Percentiles rank a stretch among this genome's conserved stretches.
These are phyloP conservation scores for Thoreauomyces humboldtii DNA, from an alignment of 192 early-diverging fungal genomes.

Conservation along the genomic window DNA sequence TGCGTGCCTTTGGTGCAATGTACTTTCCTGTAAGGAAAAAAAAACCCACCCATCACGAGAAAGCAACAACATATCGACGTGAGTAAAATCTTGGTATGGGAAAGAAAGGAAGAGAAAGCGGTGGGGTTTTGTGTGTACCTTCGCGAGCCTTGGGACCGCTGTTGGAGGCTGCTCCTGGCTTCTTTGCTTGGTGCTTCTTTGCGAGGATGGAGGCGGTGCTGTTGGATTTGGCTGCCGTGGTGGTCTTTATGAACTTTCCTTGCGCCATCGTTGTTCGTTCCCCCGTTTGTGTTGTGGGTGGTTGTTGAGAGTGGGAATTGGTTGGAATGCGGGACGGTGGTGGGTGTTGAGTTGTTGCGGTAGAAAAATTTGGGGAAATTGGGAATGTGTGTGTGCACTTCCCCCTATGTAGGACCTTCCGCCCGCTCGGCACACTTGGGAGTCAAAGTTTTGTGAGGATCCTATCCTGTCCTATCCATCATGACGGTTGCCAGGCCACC, in stretches of 20 bases:
- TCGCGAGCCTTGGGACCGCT: slow-evolving; percentile 14
- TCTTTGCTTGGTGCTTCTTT: slow-evolving; percentile 1
- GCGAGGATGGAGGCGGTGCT: neutral
- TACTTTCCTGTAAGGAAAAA: slow-evolving; percentile 15
- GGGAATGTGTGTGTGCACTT: too few species aligned
- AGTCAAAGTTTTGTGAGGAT: too few species aligned
- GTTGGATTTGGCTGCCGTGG: neutral
- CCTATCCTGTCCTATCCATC: too few species aligned
- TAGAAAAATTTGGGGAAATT: too few species aligned
- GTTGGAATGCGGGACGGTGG: too few species aligned
- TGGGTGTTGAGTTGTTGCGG: too few species aligned
- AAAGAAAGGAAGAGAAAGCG: neutral
- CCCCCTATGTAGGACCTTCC: too few species aligned
- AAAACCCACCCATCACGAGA: neutral
- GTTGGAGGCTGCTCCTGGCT: neutral
- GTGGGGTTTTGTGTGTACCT: neutral
- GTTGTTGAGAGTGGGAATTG: too few species aligned
- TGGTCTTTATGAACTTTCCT: slow-evolving; percentile 23
- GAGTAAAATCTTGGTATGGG: neutral
- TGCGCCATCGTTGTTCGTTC: too few species aligned
- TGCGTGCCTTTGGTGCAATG: slow-evolving; percentile 33
- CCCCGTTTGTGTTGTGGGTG: too few species aligned
- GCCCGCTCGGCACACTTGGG: too few species aligned
- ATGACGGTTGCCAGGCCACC: too few species aligned
- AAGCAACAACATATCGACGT: neutral